Base-by-base conservation (phyloP, 192 early-diverging fungal species). In the Kickxella alabastrina region DNA sequence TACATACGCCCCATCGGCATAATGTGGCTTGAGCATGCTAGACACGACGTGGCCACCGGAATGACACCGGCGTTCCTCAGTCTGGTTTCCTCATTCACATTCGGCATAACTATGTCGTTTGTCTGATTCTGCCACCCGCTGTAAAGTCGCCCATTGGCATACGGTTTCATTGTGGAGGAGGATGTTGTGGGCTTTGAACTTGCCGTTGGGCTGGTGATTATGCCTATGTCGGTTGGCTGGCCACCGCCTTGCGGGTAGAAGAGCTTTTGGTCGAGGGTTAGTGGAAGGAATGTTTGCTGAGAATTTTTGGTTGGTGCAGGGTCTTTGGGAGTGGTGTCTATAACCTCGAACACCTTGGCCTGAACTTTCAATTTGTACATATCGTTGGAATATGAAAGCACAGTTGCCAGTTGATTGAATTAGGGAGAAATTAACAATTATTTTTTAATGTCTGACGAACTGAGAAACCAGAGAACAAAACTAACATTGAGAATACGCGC, bases 231-330 rank as follows among this genome's bases (percentile, higher is more conserved):
- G 2, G 61, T 51, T 10, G 61, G 61, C 47, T 63, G 61, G 23
- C 61, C 61, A 32, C 61, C 61, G 26, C 61, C 61, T 42, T 63
- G 61, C 26, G 53, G 53, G 21, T 63, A 63, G 36, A 63, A 63
- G 41, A 63, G 34, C 34, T 52, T 63, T 12, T 43, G 26, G 27
- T 63, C 53, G 43, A 63, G 53, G 22, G 51, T 22, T 14, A 56
- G 39, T 13, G 53, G 3, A 21, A 21, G 10, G 39, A 34, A 22
- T 55, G 47, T 43, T 54, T 54, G 40, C 48, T 43, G 15, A 63
- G 45, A 18, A 46, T 28, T 21, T 38, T 48, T 40, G 38, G 2
- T 19, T 37, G 48, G 14, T 14, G 23, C 26, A 27, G 38, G 38
- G 1, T 23, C 46, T 27, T 22, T 10, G 2, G 34, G 25, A 1